Percentiles rank a stretch among this genome's conserved stretches.
Conservation (phyloP, 1,139 yeast species). For the Wickerhamomyces sp. region DNA sequence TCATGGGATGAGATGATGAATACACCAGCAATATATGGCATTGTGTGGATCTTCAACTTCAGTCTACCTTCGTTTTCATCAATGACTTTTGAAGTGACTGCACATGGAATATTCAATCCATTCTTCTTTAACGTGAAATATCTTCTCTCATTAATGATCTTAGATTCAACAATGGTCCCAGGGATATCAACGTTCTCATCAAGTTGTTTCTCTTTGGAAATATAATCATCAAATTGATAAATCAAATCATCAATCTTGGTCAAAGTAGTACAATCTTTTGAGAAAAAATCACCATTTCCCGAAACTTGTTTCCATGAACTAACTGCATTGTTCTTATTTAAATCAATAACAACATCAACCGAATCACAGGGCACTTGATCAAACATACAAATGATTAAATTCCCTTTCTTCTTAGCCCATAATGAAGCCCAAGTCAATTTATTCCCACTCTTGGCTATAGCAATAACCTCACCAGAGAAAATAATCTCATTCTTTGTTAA, state of each 20-base stretch:
- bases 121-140: slow-evolving; percentile 56
- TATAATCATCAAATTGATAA: slow-evolving; percentile 23
- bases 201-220: slow-evolving; percentile 26
- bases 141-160: slow-evolving; percentile 46
- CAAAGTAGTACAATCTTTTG: slow-evolving; percentile 23
- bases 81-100: slow-evolving; percentile 56
- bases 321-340: slow-evolving; percentile 7
- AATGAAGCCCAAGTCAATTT: slow-evolving; percentile 71
- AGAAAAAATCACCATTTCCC: slow-evolving; percentile 24
- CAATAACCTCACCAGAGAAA: slow-evolving; percentile 52
- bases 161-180: slow-evolving; percentile 34
- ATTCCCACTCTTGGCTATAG: slow-evolving; percentile 41
- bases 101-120: slow-evolving; percentile 55
- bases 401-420: slow-evolving; percentile 80
- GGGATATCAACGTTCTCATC: slow-evolving; percentile 31
- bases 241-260: slow-evolving; percentile 26
- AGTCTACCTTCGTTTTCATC: slow-evolving; percentile 41
- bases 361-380: slow-evolving; percentile 86
- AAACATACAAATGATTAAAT: slow-evolving; percentile 73
- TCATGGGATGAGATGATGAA: slow-evolving; percentile 51
- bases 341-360: slow-evolving; percentile 44
- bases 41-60: slow-evolving; percentile 60
- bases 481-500: slow-evolving; percentile 34
- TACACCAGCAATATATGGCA: slow-evolving; percentile 87
- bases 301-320: slow-evolving; percentile 24